A percentile compares a stretch with the other conserved stretches of the same genome.
phyloP scores from a whole-genome alignment of 352 stramenopile species.

The Globisporangium sylvaticum region DNA sequence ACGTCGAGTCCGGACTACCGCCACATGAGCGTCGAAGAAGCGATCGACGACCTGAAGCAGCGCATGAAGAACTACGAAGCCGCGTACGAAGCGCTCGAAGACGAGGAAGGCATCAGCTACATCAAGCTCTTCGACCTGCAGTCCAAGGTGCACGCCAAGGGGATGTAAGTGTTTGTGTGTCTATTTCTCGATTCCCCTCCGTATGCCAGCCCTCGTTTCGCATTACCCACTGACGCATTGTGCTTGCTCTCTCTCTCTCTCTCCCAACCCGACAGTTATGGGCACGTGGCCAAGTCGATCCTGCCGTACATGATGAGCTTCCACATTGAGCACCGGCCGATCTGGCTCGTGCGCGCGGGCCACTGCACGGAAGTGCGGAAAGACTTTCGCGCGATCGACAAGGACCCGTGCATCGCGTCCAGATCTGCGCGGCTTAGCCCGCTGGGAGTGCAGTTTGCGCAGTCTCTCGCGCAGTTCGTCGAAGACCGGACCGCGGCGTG shows the following conservation, averaged over 20 bases:
- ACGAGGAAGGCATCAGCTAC: conserved; percentile 85
- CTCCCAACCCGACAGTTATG: conserved; percentile 33
- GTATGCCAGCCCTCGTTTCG: neutral
- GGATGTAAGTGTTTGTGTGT: conserved; percentile 40
- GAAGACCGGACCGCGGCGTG: conserved; percentile 63
- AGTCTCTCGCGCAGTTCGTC: conserved; percentile 89
- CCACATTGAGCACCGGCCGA: conserved; percentile 90
- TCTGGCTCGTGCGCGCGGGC: conserved; percentile 90
- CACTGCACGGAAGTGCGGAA: conserved; percentile 73
- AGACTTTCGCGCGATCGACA: conserved; percentile 65
- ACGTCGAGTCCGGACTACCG: conserved; percentile 79
- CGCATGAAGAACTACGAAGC: conserved; percentile 87
- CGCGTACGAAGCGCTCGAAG: conserved; percentile 83
- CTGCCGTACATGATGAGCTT: conserved; percentile 93
- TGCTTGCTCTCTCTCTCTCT: neutral
- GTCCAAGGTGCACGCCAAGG: conserved; percentile 84
- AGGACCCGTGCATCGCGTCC: conserved; percentile 70
- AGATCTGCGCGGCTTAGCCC: conserved; percentile 83
- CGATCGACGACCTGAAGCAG: conserved; percentile 73
- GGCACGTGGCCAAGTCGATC: conserved; percentile 90
- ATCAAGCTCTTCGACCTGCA: conserved; percentile 89
- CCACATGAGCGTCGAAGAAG: conserved; percentile 63
- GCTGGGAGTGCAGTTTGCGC: conserved; percentile 90
- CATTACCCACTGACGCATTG: neutral
- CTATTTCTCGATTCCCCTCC: neutral